Conservation (phyloP, 1,139 yeast genomes). For the Casaregolazyma lundiana region DNA sequence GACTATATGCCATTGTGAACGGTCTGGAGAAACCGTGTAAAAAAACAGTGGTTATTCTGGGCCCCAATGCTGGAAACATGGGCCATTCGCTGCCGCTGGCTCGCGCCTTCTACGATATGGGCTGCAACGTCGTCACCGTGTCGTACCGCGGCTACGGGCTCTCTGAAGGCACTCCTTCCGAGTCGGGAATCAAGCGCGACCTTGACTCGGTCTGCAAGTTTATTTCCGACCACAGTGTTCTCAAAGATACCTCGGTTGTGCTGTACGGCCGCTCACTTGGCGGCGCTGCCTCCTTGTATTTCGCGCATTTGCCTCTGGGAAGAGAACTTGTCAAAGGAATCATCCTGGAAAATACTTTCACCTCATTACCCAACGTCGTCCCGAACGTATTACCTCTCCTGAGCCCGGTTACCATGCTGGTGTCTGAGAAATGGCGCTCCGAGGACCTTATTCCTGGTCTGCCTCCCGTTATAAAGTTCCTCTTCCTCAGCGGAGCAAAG, state of each 20-base stretch:
- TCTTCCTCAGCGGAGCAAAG: conserved; percentile 65
- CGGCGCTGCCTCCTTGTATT: conserved; percentile 88
- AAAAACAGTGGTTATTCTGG: conserved; percentile 71
- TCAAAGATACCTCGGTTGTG: conserved; percentile 51
- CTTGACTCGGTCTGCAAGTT: conserved; percentile 69
- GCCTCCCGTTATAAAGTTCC: conserved; percentile 54
- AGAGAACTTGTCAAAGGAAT: conserved; percentile 55
- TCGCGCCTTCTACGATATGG: conserved; percentile 60
- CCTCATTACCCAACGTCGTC: conserved; percentile 70
- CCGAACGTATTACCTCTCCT: conserved; percentile 78
- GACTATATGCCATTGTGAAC: conserved; percentile 40
- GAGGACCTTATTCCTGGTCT: conserved; percentile 55
- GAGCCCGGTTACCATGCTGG: conserved; percentile 52
- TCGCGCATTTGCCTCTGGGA: conserved; percentile 49
- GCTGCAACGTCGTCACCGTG: conserved; percentile 76
- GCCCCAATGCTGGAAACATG: conserved; percentile 96
- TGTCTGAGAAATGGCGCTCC: conserved; percentile 82
- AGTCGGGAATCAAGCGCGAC: conserved; percentile 75
- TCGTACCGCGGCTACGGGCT: conserved; percentile 92
- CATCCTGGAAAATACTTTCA: conserved; percentile 80
- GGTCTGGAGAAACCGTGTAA: conserved; percentile 41
- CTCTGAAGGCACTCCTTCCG: conserved; percentile 75
- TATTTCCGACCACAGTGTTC: conserved; percentile 48
- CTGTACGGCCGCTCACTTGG: conserved; percentile 90
- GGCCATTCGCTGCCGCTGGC: conserved; percentile 90